Evolutionary conservation across 352 stramenopile species (phyloP).

Genomic region (Pythium aristosporum): DNA sequence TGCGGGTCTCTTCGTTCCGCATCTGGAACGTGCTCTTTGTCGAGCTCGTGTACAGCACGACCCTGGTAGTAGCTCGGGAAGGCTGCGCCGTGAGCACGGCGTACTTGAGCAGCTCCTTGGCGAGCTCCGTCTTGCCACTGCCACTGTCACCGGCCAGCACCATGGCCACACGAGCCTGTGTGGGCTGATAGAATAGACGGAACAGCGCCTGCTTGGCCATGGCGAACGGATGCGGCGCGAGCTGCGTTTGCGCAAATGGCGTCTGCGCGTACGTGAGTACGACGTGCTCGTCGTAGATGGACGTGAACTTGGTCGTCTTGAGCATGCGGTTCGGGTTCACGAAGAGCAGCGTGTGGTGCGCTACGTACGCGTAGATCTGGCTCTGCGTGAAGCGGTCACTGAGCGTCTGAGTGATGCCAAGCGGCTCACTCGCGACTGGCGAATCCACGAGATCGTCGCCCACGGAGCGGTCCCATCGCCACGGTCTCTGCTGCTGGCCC

Average conservation of each 20-base stretch:
- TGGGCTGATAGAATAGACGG: slow-evolving; percentile 37
- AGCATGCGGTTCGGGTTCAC: slow-evolving; percentile 76
- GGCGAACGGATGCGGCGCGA: slow-evolving; percentile 70
- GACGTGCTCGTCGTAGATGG: slow-evolving; percentile 81
- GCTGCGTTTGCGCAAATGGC: slow-evolving; percentile 31
- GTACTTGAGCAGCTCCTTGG: slow-evolving; percentile 82
- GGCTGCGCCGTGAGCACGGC: slow-evolving; percentile 56
- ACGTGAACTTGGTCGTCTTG: slow-evolving; percentile 74
- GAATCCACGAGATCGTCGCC: slow-evolving; percentile 40
- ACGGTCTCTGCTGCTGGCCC: slow-evolving; percentile 49
- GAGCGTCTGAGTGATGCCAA: not conserved
- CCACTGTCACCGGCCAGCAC: slow-evolving; percentile 68
- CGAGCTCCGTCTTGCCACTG: slow-evolving; percentile 73
- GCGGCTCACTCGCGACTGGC: not conserved
- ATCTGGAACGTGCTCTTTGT: slow-evolving; percentile 85
- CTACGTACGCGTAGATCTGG: slow-evolving; percentile 62
- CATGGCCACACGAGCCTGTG: slow-evolving; percentile 28
- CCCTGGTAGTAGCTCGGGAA: slow-evolving; percentile 17
- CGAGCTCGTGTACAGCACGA: slow-evolving; percentile 78
- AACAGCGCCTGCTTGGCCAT: slow-evolving; percentile 66
- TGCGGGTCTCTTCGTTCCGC: slow-evolving; percentile 69
- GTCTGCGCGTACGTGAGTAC: slow-evolving; percentile 63
- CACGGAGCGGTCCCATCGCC: slow-evolving; percentile 44
- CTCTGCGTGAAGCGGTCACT: slow-evolving; percentile 41
- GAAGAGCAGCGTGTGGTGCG: slow-evolving; percentile 59